Evolutionary conservation across 208 protist species (phyloP).

Genomic region (Histomonas meleagridis): DNA sequence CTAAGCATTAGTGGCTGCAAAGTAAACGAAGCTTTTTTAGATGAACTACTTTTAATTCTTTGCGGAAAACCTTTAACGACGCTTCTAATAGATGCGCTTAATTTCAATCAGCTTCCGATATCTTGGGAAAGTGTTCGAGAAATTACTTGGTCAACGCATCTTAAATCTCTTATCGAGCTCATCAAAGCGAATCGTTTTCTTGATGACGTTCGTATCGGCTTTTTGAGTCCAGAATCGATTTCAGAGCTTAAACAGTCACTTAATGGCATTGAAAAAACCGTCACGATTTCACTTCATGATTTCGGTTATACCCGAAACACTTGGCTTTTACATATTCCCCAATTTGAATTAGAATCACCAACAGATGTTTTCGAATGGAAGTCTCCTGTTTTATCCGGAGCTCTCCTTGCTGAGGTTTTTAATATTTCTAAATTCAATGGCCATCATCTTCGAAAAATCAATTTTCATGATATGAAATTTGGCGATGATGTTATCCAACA

Average conservation of each 20-base stretch:
- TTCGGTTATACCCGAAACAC: neutral
- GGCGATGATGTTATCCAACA: neutral
- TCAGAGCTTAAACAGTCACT: neutral
- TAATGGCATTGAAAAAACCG: too few species aligned
- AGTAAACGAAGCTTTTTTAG: neutral
- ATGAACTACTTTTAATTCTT: too few species aligned
- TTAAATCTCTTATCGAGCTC: neutral
- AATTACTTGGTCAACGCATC: neutral
- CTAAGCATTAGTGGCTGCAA: neutral
- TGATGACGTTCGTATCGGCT: neutral
- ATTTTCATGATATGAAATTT: neutral
- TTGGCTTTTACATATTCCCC: neutral
- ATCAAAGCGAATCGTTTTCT: neutral
- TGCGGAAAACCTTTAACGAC: neutral
- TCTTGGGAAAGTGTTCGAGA: neutral
- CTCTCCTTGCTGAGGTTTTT: too few species aligned
- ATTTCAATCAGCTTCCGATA: neutral
- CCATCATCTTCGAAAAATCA: too few species aligned
- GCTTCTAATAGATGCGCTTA: neutral
- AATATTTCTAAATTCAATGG: too few species aligned
- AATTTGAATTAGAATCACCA: neutral
- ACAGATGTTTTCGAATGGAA: neutral
- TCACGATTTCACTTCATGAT: constrained; percentile 17
- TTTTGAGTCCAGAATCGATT: neutral
- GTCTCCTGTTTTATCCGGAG: neutral